Conservation (phyloP, 352 stramenopile genomes). For the Pythium phragmitis region DNA sequence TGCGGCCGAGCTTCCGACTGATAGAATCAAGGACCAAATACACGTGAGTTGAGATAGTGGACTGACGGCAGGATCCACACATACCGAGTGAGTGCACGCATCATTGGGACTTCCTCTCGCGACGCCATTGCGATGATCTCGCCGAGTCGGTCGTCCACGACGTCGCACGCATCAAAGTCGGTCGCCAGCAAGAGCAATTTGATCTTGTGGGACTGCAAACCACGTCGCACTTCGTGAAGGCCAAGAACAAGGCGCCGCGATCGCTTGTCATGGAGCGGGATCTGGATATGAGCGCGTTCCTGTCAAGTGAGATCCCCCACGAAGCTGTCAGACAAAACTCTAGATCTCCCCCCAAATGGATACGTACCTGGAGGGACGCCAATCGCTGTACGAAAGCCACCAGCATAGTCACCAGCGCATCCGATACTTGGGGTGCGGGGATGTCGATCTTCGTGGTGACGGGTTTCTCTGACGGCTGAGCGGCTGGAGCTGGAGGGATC, state of each 20-base stretch:
- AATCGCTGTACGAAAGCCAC: constrained; percentile 36
- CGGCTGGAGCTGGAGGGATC: background rate
- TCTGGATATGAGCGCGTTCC: constrained; percentile 67
- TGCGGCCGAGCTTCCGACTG: constrained; percentile 90
- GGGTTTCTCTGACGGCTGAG: background rate
- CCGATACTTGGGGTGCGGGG: background rate
- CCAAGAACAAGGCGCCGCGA: constrained; percentile 88
- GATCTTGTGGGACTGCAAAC: constrained; percentile 80
- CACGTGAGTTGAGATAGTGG: constrained; percentile 30
- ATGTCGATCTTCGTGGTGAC: background rate
- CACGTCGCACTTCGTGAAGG: constrained; percentile 89
- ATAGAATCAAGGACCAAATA: constrained; percentile 42
- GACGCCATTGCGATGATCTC: constrained; percentile 80
- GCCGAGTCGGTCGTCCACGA: constrained; percentile 77
- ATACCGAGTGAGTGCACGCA: constrained; percentile 47
- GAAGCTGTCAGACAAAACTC: background rate
- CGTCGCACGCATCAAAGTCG: constrained; percentile 82
- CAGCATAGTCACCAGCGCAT: constrained; percentile 13
- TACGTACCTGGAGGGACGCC: constrained; percentile 30
- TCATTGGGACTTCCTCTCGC: constrained; percentile 44
- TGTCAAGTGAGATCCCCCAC: constrained; percentile 19
- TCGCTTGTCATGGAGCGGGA: constrained; percentile 61
- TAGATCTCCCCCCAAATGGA: no score
- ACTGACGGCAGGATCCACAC: constrained; percentile 14
- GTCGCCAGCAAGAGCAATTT: constrained; percentile 88